These are phyloP conservation scores for Phytopythium cucurbitacearum DNA, from an alignment of 352 stramenopile genomes.

Conservation along the genomic window DNA sequence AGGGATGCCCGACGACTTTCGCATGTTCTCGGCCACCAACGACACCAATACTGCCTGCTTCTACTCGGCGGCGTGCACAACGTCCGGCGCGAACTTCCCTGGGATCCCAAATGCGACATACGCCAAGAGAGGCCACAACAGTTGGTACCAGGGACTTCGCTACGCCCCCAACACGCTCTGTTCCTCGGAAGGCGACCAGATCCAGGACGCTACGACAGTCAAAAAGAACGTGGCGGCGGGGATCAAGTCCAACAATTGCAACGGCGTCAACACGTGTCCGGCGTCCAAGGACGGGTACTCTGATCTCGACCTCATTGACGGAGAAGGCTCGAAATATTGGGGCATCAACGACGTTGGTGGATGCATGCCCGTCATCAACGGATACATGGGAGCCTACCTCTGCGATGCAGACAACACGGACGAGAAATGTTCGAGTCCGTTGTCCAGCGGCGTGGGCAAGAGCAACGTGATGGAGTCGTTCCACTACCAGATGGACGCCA, in stretches of 20 bases:
- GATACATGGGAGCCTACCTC: conserved; percentile 38
- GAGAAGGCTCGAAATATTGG: conserved; percentile 32
- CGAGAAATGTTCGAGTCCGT: conserved; percentile 23
- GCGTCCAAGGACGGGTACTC: conserved; percentile 41
- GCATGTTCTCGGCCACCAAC: conserved; percentile 20
- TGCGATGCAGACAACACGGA: conserved; percentile 44
- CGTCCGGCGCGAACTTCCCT: conserved; percentile 22
- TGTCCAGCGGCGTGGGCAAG: conserved; percentile 16
- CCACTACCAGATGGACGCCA: conserved; percentile 61
- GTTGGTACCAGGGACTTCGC: conserved; percentile 57
- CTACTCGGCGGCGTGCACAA: conserved; percentile 21
- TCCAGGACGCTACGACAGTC: conserved; percentile 33
- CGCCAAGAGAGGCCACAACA: conserved; percentile 21
- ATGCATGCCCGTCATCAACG: conserved; percentile 52
- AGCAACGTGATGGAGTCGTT: conserved; percentile 38
- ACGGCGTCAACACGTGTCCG: conserved; percentile 38
- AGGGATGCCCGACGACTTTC: conserved; percentile 39
- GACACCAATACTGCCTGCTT: conserved; percentile 18
- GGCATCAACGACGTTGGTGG: conserved; percentile 43
- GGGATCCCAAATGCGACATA: conserved; percentile 36
- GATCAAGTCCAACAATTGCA: conserved; percentile 44
- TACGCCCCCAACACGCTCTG: conserved; percentile 51
- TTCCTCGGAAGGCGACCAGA: conserved; percentile 6
- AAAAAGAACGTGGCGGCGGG: conserved; percentile 21
- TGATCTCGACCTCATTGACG: conserved; percentile 34